Conservation (phyloP, 257 asterid species). For the Lavandula angustifolia region DNA sequence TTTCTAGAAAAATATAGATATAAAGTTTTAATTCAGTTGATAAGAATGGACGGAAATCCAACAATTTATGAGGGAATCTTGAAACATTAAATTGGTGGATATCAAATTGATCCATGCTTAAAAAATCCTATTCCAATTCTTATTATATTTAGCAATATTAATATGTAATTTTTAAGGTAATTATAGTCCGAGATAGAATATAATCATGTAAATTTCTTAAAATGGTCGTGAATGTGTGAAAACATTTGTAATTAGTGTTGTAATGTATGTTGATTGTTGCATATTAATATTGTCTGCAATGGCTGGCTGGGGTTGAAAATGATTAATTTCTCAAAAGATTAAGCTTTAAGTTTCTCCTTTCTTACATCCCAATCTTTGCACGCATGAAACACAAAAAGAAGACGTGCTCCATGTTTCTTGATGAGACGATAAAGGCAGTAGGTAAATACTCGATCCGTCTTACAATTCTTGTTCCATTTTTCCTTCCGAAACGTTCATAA, state of each 20-base stretch:
- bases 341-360: conserved; percentile 18
- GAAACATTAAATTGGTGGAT: not conserved
- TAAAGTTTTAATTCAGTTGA: not conserved
- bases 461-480: too few species aligned
- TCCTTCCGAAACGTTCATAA: too few species aligned
- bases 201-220: too few species aligned
- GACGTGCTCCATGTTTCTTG: conserved; percentile 28
- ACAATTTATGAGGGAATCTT: conserved; percentile 1
- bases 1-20: not conserved
- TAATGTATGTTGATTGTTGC: conserved; percentile 24
- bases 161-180: not conserved
- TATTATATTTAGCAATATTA: not conserved
- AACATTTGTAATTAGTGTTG: not conserved
- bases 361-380: conserved; percentile 23
- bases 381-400: conserved; percentile 29
- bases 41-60: not conserved
- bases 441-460: conserved; percentile 16
- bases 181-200: not conserved
- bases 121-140: not conserved
- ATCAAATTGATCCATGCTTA: not conserved
- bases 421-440: conserved; percentile 5
- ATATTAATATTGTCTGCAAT: conserved; percentile 20
- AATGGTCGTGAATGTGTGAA: not conserved
- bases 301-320: conserved; percentile 12
- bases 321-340: conserved; percentile 1